Evolutionary conservation across 2,329 filamentous ascomycete genomes (phyloP), one percentile per base, ranked within the genome.

Genomic region (Sporothrix phasma): DNA sequence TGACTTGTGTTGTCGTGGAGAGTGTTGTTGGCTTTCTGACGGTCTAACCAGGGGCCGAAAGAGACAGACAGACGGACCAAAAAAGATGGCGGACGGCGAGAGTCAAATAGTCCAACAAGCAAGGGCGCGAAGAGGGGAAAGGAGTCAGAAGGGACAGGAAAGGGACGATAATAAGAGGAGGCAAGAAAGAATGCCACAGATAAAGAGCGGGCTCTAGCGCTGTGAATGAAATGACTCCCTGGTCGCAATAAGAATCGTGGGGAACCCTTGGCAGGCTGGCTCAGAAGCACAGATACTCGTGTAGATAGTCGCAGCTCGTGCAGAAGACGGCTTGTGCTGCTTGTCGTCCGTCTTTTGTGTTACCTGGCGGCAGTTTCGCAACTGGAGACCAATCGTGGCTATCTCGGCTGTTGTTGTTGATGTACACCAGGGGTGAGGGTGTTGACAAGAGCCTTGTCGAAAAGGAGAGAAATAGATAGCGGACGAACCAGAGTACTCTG

Each of bases 171-270:
- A 46, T n/a, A 8, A 8, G 10, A 34, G 24, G 29, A 34, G 56
- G 46, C 41, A 43, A 43, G 41, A 34, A 10, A 51, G 45, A 47
- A 45, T n/a, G 53, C 53, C 43, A 47, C 62, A 47, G 53, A 64
- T 64, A 64, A 60, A 64, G 62, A 60, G 49, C 26, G 26, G 29
- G 5, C 39, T 39, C 51, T 54, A 62, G 61, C 39, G 62, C 61
- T 19, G 51, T 56, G 49, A 6, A 62, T 24, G 49, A 56, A 46
- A 63, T 47, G 51, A 58, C 41, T 43, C 39, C 49, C 29, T 63
- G 47, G 61, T 43, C 45, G 45, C 19, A 37, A 60, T 60, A 60
- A 59, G 61, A 51, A 64, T 61, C 63, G 63, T 61, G 56, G 63
- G 56, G 63, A 64, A 59, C 34, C 19, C 53, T 59, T 51, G 53